Evolutionary conservation across 805 yeast species (phyloP).

Genomic region (Yamadazyma philogaea): DNA sequence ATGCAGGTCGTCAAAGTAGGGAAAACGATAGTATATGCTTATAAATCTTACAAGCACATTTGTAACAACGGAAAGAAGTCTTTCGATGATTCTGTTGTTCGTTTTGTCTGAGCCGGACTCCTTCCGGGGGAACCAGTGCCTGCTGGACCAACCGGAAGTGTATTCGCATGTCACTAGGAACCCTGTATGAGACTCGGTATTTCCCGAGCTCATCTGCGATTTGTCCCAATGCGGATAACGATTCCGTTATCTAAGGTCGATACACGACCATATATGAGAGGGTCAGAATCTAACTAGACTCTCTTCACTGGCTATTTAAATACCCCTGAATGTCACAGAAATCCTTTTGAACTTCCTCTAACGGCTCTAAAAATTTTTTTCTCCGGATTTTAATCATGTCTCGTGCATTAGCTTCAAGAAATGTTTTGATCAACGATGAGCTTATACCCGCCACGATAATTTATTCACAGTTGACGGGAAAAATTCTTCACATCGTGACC

Average conservation of each 20-base stretch:
- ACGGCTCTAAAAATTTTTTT: background rate
- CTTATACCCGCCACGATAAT: conserved; percentile 62
- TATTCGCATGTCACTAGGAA: background rate
- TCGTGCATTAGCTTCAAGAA: conserved; percentile 58
- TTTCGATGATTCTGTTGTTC: no score
- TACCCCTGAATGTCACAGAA: background rate
- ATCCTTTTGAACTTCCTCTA: background rate
- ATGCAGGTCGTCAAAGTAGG: no score
- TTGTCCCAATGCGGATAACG: background rate
- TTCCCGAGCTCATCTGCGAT: background rate
- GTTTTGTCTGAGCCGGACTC: no score
- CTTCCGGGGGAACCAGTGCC: no score
- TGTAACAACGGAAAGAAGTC: no score
- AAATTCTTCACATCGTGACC: conserved; percentile 49
- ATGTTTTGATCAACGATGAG: conserved; percentile 49
- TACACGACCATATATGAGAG: conserved; percentile 1
- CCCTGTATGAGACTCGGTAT: background rate
- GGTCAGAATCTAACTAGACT: conserved; percentile 1
- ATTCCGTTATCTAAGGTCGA: conserved; percentile 1
- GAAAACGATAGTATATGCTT: no score
- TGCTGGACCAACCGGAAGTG: no score
- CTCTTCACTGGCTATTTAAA: conserved; percentile 1
- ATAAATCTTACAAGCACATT: no score
- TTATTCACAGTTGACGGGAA: conserved; percentile 49
- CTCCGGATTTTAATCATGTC: conserved; percentile 38